phyloP scores from a whole-genome alignment of 768 basidiomycete genomes.

The Lactarius quietus region DNA sequence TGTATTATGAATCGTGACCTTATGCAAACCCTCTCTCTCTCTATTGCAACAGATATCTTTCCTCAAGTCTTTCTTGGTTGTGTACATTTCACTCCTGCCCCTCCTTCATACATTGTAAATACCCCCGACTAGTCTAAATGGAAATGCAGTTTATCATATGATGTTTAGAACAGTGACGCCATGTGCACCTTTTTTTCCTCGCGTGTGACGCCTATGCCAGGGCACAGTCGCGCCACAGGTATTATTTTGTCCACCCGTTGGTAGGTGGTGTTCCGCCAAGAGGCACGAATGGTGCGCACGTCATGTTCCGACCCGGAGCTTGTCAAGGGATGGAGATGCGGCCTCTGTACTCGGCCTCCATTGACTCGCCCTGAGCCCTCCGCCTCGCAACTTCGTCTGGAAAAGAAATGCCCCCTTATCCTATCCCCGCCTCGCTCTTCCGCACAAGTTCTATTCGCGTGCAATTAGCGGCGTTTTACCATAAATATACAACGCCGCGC shows the following conservation, averaged over 20 bases:
- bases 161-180: background rate
- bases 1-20: background rate
- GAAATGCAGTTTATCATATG: background rate
- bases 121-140: background rate
- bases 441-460: background rate
- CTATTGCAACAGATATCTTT: background rate
- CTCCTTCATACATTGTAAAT: background rate
- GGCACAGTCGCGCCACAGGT: no score
- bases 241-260: no score
- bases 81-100: background rate
- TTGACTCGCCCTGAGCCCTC: no score
- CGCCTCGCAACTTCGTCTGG: no score
- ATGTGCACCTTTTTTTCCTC: background rate
- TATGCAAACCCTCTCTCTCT: background rate
- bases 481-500: background rate
- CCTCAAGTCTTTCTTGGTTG: background rate
- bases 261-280: no score
- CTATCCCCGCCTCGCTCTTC: background rate
- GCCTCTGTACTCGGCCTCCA: no score
- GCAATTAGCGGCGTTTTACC: background rate
- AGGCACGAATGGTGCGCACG: no score
- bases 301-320: background rate
- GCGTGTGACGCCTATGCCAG: background rate
- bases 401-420: no score
- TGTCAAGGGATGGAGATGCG: no score